Evolutionary conservation across 345 rosid species (phyloP).

Genomic region (Aquilaria sinensis): DNA sequence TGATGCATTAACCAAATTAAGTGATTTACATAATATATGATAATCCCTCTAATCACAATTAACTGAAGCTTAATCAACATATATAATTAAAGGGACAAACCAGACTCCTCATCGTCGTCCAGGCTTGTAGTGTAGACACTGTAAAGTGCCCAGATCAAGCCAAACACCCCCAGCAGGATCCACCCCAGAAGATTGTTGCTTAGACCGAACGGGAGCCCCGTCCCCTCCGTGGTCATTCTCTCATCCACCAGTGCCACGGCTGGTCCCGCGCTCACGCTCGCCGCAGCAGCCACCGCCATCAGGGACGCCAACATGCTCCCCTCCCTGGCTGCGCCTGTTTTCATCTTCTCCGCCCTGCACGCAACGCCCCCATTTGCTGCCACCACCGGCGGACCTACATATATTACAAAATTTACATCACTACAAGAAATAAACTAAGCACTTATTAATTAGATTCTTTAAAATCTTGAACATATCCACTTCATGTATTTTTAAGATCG

Average conservation of each 20-base stretch:
- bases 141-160: slow-evolving; percentile 60
- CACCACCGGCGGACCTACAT: slow-evolving; percentile 34
- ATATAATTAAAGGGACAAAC: slow-evolving; percentile 42
- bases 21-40: background rate
- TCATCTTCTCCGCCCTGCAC: slow-evolving; percentile 21
- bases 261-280: slow-evolving; percentile 23
- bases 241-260: slow-evolving; percentile 66
- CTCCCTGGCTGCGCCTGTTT: background rate
- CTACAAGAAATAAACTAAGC: background rate
- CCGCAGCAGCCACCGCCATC: slow-evolving; percentile 30
- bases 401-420: background rate
- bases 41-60: background rate
- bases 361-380: slow-evolving; percentile 24
- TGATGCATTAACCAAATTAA: background rate
- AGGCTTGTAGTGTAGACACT: slow-evolving; percentile 32
- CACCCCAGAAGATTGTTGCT: slow-evolving; percentile 68
- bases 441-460: background rate
- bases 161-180: slow-evolving; percentile 58
- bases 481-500: background rate
- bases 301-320: slow-evolving; percentile 23
- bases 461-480: background rate
- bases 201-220: slow-evolving; percentile 61
- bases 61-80: no score
- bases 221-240: slow-evolving; percentile 60
- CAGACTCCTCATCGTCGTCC: slow-evolving; percentile 73